Base-by-base conservation (phyloP, 257 asterid genomes). In the Coffea eugenioides region DNA sequence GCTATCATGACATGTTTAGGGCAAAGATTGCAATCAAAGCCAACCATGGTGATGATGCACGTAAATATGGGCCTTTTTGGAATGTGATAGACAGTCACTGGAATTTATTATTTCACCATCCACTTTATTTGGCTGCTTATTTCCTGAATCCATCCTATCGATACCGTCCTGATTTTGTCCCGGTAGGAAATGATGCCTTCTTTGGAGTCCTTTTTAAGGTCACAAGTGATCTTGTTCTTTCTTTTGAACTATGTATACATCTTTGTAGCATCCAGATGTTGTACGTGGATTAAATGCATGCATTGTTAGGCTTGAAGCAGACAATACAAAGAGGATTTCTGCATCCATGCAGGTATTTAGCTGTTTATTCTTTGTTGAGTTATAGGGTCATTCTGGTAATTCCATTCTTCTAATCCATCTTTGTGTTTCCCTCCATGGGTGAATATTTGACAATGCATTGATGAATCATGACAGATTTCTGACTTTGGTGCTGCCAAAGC, bases 201-300 rank as follows among this genome's bases (percentile, higher is more conserved):
- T 80, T 79, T 62, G 70, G 68, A 79, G 49, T 69, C 69, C 39
- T 70, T 78, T 81, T 51, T 77, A 31, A 69, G 39, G 39, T 74
- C 10, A 62, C 10, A 73, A 23, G 71, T 64, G 31, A 62, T 69
- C 67, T 79, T 27, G 48, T 82, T 80, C 69, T 66, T 45, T 49
- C 56, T 68, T 82, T 73, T 81, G 36, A 70, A 49, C 77, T 76
- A 65, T 69, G 75, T 83, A 73, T 85, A 75, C 82, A 64, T 83
- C 71, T 75, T 80, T 88, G 88, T 89, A 94, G 98, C 92, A 89
- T 83, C 95, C 97, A 49, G 98, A 94, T 77, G 97, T 94, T 41
- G 87, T 92, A 34, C 97, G 97, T 36, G 98, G 98, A 85, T 84
- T 94, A 86, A 94, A 91, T 85, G 95, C 97, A 74, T 94, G 98